A percentile compares a stretch with the other conserved stretches of the same genome.
Conservation (phyloP, 495 filamentous ascomycete species). For the Saxispiralis lemnorum region DNA sequence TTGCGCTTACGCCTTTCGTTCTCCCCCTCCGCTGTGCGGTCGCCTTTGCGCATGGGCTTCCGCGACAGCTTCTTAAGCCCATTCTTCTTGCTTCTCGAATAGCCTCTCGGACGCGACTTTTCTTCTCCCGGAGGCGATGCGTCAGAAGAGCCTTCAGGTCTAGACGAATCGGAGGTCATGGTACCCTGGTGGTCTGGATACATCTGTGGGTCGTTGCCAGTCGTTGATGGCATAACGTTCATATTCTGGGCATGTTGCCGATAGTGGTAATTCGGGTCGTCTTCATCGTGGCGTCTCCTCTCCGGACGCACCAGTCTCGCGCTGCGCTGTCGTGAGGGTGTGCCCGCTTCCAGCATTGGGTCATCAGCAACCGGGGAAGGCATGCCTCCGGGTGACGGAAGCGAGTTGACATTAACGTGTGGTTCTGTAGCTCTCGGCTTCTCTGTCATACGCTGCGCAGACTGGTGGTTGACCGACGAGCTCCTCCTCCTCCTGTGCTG, state of each 20-base stretch:
- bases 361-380: conserved; percentile 14
- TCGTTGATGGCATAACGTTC: conserved; percentile 71
- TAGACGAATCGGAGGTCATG: conserved; percentile 36
- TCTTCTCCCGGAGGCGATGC: conserved; percentile 9
- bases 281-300: conserved; percentile 56
- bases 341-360: conserved; percentile 13
- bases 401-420: neutral
- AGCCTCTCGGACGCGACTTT: conserved; percentile 20
- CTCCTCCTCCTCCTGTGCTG: conserved; percentile 5
- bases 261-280: conserved; percentile 90
- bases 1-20: conserved; percentile 46
- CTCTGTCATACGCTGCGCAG: neutral
- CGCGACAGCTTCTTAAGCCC: conserved; percentile 25
- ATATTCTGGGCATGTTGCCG: conserved; percentile 79
- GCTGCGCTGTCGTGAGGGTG: conserved; percentile 34
- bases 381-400: conserved; percentile 9
- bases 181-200: conserved; percentile 44
- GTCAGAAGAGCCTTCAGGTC: conserved; percentile 27
- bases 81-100: conserved; percentile 17
- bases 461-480: conserved; percentile 1
- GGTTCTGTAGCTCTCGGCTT: conserved; percentile 2
- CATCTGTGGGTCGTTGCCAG: conserved; percentile 72
- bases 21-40: conserved; percentile 23
- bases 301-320: conserved; percentile 77
- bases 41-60: conserved; percentile 28